Evolutionary conservation across 2,329 filamentous ascomycete species (phyloP).

Genomic region (Fusarium sarcochroum): DNA sequence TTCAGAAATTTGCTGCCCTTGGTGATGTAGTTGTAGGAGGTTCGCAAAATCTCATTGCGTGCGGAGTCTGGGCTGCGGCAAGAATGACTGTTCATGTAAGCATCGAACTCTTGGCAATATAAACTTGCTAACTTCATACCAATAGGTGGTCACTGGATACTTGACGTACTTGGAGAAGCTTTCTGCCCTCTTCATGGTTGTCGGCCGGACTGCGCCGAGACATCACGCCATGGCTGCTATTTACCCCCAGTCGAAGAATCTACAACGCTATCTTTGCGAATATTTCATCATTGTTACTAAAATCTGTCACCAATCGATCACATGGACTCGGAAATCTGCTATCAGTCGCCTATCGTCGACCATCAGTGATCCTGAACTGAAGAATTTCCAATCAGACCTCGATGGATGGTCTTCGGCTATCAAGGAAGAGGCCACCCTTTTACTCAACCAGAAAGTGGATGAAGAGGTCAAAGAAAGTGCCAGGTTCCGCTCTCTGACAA

Average conservation of each 20-base stretch:
- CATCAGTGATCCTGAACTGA: conserved; percentile 52
- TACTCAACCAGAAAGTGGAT: conserved; percentile 45
- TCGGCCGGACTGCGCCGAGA: conserved; percentile 57
- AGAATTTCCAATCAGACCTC: conserved; percentile 52
- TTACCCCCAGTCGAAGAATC: conserved; percentile 55
- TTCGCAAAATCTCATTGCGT: conserved; percentile 61
- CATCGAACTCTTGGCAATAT: accelerated
- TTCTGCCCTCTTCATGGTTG: conserved; percentile 57
- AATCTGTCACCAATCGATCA: conserved; percentile 55
- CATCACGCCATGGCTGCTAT: conserved; percentile 57
- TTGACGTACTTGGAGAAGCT: conserved; percentile 54
- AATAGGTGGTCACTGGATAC: conserved; percentile 24
- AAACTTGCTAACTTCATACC: accelerated
- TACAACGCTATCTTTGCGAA: conserved; percentile 56
- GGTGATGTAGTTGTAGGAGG: conserved; percentile 56
- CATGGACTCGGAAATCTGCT: conserved; percentile 51
- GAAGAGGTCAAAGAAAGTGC: conserved; percentile 41
- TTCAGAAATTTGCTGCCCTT: conserved; percentile 61
- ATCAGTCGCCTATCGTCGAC: conserved; percentile 51
- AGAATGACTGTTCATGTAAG: conserved; percentile 48
- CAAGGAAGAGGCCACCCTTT: conserved; percentile 48
- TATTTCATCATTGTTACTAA: conserved; percentile 59
- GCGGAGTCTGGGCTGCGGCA: conserved; percentile 61
- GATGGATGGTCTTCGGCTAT: conserved; percentile 54
- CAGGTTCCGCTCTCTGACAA: conserved; percentile 33